Conservation (phyloP, 352 stramenopile species). For the Thraustochytrium sp. region DNA sequence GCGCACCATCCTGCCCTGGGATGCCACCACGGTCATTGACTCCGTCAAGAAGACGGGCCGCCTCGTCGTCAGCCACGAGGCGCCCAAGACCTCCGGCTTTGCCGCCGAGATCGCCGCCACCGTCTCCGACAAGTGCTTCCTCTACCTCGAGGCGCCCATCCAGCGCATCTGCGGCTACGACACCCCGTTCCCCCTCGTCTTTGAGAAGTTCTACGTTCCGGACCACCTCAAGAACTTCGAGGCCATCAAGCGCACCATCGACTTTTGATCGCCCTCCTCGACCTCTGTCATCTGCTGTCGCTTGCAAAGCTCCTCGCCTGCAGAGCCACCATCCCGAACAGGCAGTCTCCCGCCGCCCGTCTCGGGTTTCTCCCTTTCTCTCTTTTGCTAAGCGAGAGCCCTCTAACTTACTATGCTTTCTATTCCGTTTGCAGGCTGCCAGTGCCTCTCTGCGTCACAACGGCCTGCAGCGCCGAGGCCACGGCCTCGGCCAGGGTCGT, state of each 20-base stretch:
- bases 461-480: too few relatives aligned
- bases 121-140: conserved; percentile 85
- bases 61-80: conserved; percentile 92
- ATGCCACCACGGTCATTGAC: conserved; percentile 83
- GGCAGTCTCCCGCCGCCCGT: too few relatives aligned
- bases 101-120: conserved; percentile 89
- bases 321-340: too few relatives aligned
- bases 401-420: too few relatives aligned
- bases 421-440: too few relatives aligned
- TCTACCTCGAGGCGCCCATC: conserved; percentile 89
- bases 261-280: conserved; percentile 60
- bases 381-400: too few relatives aligned
- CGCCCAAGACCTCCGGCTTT: conserved; percentile 86
- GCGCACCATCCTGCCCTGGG: conserved; percentile 94
- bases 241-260: conserved; percentile 81
- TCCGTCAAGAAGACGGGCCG: conserved; percentile 95
- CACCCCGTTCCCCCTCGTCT: conserved; percentile 91
- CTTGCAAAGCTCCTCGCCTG: neutral
- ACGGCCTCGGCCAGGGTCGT: too few relatives aligned
- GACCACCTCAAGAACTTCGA: conserved; percentile 89
- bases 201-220: conserved; percentile 91
- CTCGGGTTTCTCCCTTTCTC: too few relatives aligned
- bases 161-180: conserved; percentile 88
- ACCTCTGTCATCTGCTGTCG: neutral
- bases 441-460: too few relatives aligned